Base-by-base conservation (phyloP, 2,329 filamentous ascomycete species). In the Claviceps sorghi region DNA sequence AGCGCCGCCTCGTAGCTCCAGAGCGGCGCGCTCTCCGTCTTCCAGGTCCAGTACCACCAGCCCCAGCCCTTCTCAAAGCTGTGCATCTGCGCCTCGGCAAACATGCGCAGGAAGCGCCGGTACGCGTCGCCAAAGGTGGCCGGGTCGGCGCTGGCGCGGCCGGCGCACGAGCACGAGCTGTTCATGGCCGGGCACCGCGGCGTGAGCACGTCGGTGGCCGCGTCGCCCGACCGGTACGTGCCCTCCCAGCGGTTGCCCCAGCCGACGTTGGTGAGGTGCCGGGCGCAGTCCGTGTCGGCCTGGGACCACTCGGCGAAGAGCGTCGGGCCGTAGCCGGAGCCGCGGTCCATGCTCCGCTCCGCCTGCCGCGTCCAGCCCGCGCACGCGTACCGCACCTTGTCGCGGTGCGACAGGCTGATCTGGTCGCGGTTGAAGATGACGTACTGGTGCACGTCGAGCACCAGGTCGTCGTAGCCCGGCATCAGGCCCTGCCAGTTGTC, bases 11-110 rank as follows among this genome's bases (percentile, higher is more conserved):
- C 82, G 72, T 93, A 95, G 65, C 89, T 95, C 93, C 93, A 98
- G 70, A 96, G 88, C 54, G 82, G 75, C 48, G 86, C 83, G 58
- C 70, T 76, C 72, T 97, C 91, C 32, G 91, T 95, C 69, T 89
- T 80, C 91, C 93, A 95, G 36, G 90, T 97, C 93, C 93, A 98
- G 70, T 98, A 98, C 71, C 95, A 96, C 93, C 93, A 98, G 48
- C 93, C 93, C 84, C 86, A 93, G 6, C 87, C 88, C 57, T 84
- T 82, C 68, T 97, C 91, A 63, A 97, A 98, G 54, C 83, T 87
- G 60, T 84, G 77, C 88, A 98, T 98, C 72, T 98, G 93, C 51
- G 90, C 93, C 69, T 95, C 84, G 6, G 93, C 93, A 69, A 97
- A 97, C 69, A 86, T 87, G 58, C 80, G 78, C 56, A 98, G 73